A percentile compares a stretch with the other conserved stretches of the same genome.
Conservation (phyloP, 768 basidiomycete species). For the Leccinellum luteum region DNA sequence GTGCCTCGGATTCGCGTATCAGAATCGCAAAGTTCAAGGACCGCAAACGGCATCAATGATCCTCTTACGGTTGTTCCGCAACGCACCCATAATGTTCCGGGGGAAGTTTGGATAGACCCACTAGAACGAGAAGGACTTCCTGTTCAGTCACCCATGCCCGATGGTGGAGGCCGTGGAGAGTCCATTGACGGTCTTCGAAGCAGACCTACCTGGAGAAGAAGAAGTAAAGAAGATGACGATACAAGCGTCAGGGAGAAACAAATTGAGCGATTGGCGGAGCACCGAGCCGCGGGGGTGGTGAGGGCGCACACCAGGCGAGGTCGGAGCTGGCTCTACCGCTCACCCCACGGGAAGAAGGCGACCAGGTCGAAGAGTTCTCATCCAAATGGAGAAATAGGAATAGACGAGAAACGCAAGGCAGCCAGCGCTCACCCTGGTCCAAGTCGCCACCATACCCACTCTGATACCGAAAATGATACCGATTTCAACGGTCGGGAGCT, state of each 20-base stretch:
- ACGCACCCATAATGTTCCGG: slow-evolving; percentile 42
- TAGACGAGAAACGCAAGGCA: slow-evolving; percentile 11
- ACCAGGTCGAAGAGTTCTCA: background rate
- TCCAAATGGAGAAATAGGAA: background rate
- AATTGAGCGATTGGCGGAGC: slow-evolving; percentile 29
- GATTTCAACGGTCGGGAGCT: background rate
- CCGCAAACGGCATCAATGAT: background rate
- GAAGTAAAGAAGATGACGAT: slow-evolving; percentile 6
- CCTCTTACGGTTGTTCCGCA: slow-evolving; percentile 16
- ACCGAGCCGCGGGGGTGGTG: slow-evolving; percentile 43
- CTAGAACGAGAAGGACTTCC: slow-evolving; percentile 66
- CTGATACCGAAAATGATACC: slow-evolving; percentile 12
- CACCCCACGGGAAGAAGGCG: background rate
- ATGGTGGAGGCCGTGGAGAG: background rate
- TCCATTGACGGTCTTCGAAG: slow-evolving; percentile 7
- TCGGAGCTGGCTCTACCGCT: slow-evolving; percentile 17
- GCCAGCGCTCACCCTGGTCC: background rate
- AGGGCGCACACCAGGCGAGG: slow-evolving; percentile 41
- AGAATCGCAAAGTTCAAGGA: slow-evolving; percentile 6
- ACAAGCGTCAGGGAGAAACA: slow-evolving; percentile 11
- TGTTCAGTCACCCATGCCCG: slow-evolving; percentile 31
- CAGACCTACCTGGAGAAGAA: slow-evolving; percentile 16
- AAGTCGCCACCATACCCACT: slow-evolving; percentile 2
- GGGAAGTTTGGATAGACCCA: slow-evolving; percentile 56
- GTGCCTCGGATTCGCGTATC: slow-evolving; percentile 3